Percentiles rank a stretch among this genome's conserved stretches.
phyloP scores from a whole-genome alignment of 75 land plant species.

The Azolla pinnata region DNA sequence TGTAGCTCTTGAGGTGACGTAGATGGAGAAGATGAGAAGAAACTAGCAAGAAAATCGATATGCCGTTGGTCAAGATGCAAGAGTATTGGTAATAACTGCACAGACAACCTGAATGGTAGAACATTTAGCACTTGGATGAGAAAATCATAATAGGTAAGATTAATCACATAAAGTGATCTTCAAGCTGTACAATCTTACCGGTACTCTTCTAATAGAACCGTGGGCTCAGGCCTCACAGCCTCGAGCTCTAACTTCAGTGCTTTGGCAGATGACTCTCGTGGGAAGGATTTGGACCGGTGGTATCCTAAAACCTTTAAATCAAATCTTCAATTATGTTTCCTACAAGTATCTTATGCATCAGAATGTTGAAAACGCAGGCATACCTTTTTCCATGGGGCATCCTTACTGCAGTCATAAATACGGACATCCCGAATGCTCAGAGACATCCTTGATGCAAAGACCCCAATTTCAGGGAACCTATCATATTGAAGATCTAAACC shows the following conservation, averaged over 20 bases:
- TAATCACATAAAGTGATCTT: not conserved
- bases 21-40: slow-evolving; percentile 40
- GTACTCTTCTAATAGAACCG: slow-evolving; percentile 79
- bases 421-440: slow-evolving; percentile 53
- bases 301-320: slow-evolving; percentile 61
- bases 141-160: not conserved
- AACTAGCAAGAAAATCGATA: slow-evolving; percentile 65
- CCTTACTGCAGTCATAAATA: slow-evolving; percentile 57
- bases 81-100: slow-evolving; percentile 61
- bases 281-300: slow-evolving; percentile 56
- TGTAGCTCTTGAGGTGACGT: slow-evolving; percentile 3
- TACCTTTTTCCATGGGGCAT: slow-evolving; percentile 97
- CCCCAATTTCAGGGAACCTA: slow-evolving; percentile 48
- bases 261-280: slow-evolving; percentile 69
- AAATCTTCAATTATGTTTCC: not conserved
- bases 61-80: slow-evolving; percentile 90
- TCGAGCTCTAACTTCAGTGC: slow-evolving; percentile 76
- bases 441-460: slow-evolving; percentile 53
- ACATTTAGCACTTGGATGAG: not conserved
- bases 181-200: slow-evolving; percentile 28
- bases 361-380: not conserved
- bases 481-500: slow-evolving; percentile 58
- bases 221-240: slow-evolving; percentile 81
- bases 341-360: not conserved
- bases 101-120: slow-evolving; percentile 39